phyloP scores from a whole-genome alignment of 257 asterid genomes.

The Solanum bukasovii region DNA sequence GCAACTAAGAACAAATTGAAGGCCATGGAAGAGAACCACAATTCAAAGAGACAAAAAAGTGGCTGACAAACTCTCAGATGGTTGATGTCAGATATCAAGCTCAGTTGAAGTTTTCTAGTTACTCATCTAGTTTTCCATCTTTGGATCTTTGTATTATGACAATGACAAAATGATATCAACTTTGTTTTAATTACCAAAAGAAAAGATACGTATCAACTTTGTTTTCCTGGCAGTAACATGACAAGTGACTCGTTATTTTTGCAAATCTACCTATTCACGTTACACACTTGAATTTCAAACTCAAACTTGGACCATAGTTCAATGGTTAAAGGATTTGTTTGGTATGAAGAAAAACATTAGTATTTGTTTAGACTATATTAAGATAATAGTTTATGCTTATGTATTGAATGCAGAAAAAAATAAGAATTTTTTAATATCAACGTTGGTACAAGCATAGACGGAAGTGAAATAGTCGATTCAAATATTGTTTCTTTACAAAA shows the following conservation, averaged over 20 bases:
- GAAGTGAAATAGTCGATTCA: not conserved
- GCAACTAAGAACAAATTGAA: conserved; percentile 83
- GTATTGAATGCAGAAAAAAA: too few species aligned
- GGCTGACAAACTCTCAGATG: not conserved
- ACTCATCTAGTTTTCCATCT: not conserved
- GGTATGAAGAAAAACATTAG: not conserved
- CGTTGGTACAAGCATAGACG: not conserved
- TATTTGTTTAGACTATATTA: not conserved
- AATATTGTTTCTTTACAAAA: not conserved
- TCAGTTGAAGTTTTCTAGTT: not conserved
- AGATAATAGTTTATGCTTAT: not conserved
- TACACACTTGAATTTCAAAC: not conserved
- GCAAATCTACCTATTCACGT: not conserved
- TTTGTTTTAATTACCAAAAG: too few species aligned
- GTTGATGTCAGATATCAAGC: not conserved
- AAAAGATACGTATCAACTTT: not conserved
- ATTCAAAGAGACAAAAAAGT: conserved; percentile 43
- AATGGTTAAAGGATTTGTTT: not conserved
- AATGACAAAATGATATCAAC: not conserved
- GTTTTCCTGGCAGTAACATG: not conserved
- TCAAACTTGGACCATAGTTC: not conserved
- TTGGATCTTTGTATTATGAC: not conserved
- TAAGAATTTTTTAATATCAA: not conserved
- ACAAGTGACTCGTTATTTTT: not conserved
- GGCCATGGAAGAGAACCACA: conserved; percentile 21